Evolutionary conservation across 164 flowering plant genomes (phyloP).

Genomic region (Vitis rotundifolia): DNA sequence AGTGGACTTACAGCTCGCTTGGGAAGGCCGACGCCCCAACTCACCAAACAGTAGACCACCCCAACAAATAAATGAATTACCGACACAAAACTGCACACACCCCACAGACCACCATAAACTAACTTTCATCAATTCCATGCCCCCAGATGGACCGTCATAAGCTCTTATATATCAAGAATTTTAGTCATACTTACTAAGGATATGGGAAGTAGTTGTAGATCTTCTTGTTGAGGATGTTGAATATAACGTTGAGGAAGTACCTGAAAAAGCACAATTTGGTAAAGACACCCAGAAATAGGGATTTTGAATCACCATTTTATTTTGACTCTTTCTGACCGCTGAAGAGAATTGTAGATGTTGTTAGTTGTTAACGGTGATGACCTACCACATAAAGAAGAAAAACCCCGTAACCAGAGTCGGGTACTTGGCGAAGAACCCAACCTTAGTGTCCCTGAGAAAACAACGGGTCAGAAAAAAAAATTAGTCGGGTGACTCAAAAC

Average conservation of each 20-base stretch:
- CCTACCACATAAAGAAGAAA: conserved; percentile 99
- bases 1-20: conserved; percentile 88
- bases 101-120: conserved; percentile 1
- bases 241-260: conserved; percentile 94
- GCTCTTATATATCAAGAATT: background rate
- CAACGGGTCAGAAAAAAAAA: conserved; percentile 12
- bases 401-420: conserved; percentile 87
- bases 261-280: conserved; percentile 36
- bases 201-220: conserved; percentile 97
- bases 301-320: too few relatives aligned
- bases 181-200: conserved; percentile 70
- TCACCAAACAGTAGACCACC: conserved; percentile 77
- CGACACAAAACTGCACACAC: conserved; percentile 77
- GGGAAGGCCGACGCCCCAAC: conserved; percentile 97
- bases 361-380: background rate
- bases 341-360: background rate
- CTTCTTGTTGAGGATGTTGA: conserved; percentile 98
- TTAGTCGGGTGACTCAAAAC: conserved; percentile 17
- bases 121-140: conserved; percentile 2
- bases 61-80: conserved; percentile 87
- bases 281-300: background rate
- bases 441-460: conserved; percentile 54
- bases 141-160: background rate
- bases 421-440: conserved; percentile 67
- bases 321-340: background rate